Conservation (phyloP, 1,284 basidiomycete genomes). For the Leccinum angustisporum region DNA sequence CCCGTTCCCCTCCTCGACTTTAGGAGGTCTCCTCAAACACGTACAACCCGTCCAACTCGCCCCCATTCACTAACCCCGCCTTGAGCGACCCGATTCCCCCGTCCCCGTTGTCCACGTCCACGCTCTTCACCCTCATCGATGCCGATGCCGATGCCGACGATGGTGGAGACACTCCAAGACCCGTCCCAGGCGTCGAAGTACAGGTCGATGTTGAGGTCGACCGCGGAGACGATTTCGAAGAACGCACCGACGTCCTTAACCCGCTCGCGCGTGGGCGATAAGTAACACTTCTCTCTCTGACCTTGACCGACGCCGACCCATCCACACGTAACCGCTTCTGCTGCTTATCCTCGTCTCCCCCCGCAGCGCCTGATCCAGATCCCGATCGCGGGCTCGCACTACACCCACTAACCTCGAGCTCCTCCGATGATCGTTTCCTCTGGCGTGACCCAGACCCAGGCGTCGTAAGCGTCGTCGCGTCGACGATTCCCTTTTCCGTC, state of each 20-base stretch:
- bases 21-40: constrained; percentile 29
- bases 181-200: constrained; percentile 8
- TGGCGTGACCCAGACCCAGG: constrained; percentile 19
- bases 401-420: constrained; percentile 21
- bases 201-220: constrained; percentile 9
- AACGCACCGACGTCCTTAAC: not conserved
- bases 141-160: constrained; percentile 14
- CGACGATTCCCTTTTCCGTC: constrained; percentile 3
- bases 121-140: constrained; percentile 16
- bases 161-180: not conserved
- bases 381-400: constrained; percentile 10
- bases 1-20: not conserved
- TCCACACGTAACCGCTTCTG: constrained; percentile 34
- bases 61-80: constrained; percentile 32
- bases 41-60: constrained; percentile 33
- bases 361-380: not conserved
- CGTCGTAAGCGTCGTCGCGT: not conserved
- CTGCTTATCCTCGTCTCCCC: constrained; percentile 19
- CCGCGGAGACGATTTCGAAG: constrained; percentile 11
- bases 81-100: constrained; percentile 24
- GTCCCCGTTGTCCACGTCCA: constrained; percentile 10
- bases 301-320: constrained; percentile 15
- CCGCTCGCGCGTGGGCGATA: not conserved
- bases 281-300: not conserved
- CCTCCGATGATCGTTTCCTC: constrained; percentile 36